Conservation (phyloP, 2,329 filamentous ascomycete species). For the Trichoderma koningii region DNA sequence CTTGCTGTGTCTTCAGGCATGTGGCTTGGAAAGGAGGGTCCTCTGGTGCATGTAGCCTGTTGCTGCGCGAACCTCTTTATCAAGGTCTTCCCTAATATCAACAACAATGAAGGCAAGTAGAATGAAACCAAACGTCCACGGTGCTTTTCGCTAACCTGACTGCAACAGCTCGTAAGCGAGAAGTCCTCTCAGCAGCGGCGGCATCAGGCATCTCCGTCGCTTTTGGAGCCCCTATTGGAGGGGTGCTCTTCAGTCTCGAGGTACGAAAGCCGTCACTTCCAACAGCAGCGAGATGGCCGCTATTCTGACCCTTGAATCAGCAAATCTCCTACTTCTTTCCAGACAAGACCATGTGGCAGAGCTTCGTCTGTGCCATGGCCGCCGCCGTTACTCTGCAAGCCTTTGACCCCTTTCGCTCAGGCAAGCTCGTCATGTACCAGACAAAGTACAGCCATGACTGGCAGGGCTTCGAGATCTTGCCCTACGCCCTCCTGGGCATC, state of each 20-base stretch:
- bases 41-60: conserved; percentile 92
- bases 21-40: conserved; percentile 96
- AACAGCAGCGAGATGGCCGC: not conserved
- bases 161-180: conserved; percentile 76
- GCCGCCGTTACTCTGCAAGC: conserved; percentile 91
- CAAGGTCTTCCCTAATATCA: conserved; percentile 79
- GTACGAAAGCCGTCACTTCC: conserved; percentile 42
- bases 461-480: conserved; percentile 92
- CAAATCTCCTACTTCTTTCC: conserved; percentile 97
- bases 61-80: conserved; percentile 94
- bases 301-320: conserved; percentile 41
- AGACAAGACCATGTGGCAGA: conserved; percentile 99
- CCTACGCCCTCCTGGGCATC: conserved; percentile 83
- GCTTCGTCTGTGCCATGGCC: conserved; percentile 99
- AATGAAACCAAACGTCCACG: not conserved
- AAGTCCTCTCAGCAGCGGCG: conserved; percentile 88
- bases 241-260: conserved; percentile 94
- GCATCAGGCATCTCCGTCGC: conserved; percentile 92
- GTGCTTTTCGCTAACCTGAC: conserved; percentile 4
- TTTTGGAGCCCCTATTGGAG: conserved; percentile 91
- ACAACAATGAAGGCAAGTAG: conserved; percentile 75
- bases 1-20: conserved; percentile 90
- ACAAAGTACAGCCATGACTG: conserved; percentile 89
- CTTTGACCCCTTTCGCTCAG: conserved; percentile 90
- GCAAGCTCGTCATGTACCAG: conserved; percentile 94